Conservation (phyloP, 495 filamentous ascomycete species). For the Trichoderma parareesei region DNA sequence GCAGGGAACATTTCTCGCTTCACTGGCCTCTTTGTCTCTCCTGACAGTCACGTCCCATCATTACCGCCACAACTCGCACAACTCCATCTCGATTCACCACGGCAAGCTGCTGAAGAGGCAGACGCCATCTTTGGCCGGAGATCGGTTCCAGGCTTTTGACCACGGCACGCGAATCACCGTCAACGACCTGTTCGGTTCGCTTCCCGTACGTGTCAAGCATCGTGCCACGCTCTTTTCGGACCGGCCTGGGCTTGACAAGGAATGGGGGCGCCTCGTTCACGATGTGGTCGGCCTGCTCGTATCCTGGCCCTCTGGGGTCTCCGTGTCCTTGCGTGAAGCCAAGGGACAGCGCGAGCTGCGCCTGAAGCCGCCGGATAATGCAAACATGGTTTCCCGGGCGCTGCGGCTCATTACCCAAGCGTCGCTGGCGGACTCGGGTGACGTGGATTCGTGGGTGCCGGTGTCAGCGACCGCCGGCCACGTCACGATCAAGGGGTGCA, state of each 20-base stretch:
- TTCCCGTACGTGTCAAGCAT: conserved; percentile 93
- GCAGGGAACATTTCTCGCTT: conserved; percentile 69
- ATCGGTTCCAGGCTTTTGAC: conserved; percentile 44
- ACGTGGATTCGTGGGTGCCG: conserved; percentile 53
- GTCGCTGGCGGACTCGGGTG: conserved; percentile 45
- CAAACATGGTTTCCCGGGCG: conserved; percentile 19
- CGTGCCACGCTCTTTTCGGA: conserved; percentile 51
- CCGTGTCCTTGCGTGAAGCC: conserved; percentile 37
- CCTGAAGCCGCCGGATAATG: conserved; percentile 13
- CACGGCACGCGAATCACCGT: conserved; percentile 78
- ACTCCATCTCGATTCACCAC: conserved; percentile 63
- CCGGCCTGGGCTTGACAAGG: conserved; percentile 32
- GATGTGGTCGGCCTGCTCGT: conserved; percentile 56
- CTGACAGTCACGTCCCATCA: conserved; percentile 75
- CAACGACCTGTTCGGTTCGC: conserved; percentile 84
- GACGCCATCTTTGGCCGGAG: conserved; percentile 53
- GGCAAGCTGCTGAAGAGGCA: conserved; percentile 60
- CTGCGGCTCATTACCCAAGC: conserved; percentile 56
- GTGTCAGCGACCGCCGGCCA: conserved; percentile 53
- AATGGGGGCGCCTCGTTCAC: conserved; percentile 61
- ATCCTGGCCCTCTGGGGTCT: conserved; percentile 45
- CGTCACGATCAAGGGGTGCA: conserved; percentile 55
- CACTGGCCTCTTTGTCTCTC: conserved; percentile 67
- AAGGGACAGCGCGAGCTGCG: conserved; percentile 13
- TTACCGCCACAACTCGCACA: conserved; percentile 50